A percentile compares a stretch with the other conserved stretches of the same genome.
phyloP scores from a whole-genome alignment of 306 rosid genomes.

The Quercus variabilis region DNA sequence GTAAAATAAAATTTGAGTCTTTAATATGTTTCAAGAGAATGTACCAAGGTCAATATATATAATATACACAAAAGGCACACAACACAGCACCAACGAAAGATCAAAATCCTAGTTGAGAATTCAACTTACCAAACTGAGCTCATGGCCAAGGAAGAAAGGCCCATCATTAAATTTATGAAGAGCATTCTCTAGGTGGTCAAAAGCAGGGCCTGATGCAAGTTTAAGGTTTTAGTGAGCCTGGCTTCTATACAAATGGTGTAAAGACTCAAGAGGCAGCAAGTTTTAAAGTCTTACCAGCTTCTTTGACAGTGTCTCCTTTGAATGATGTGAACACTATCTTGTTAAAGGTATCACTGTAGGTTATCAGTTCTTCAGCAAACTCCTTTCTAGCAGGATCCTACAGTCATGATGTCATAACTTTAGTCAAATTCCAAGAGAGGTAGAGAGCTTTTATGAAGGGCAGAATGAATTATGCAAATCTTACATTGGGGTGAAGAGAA shows the following conservation, averaged over 20 bases:
- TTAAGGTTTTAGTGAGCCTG: background rate
- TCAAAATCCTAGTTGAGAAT: background rate
- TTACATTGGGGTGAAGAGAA: slow-evolving; percentile 61
- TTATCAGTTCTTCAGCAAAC: slow-evolving; percentile 49
- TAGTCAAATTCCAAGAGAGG: background rate
- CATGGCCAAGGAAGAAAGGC: slow-evolving; percentile 65
- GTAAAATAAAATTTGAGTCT: too few relatives aligned
- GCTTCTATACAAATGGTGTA: background rate
- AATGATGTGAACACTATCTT: slow-evolving; percentile 27
- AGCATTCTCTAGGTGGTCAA: slow-evolving; percentile 77
- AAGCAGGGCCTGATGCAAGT: slow-evolving; percentile 42
- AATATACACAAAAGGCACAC: background rate
- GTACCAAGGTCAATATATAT: too few relatives aligned
- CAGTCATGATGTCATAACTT: background rate
- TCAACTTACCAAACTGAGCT: slow-evolving; percentile 58
- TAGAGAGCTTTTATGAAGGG: background rate
- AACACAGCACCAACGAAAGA: background rate
- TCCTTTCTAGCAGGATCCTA: slow-evolving; percentile 57
- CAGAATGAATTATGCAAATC: background rate
- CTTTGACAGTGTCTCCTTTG: slow-evolving; percentile 34
- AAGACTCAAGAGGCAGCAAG: background rate
- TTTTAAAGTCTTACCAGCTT: slow-evolving; percentile 37
- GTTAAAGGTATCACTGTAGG: slow-evolving; percentile 40
- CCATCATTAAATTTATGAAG: slow-evolving; percentile 69
- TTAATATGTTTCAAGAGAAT: too few relatives aligned